Percentiles rank a stretch among this genome's conserved stretches.
phyloP scores from a whole-genome alignment of 257 asterid species.

The Plantago ovata region DNA sequence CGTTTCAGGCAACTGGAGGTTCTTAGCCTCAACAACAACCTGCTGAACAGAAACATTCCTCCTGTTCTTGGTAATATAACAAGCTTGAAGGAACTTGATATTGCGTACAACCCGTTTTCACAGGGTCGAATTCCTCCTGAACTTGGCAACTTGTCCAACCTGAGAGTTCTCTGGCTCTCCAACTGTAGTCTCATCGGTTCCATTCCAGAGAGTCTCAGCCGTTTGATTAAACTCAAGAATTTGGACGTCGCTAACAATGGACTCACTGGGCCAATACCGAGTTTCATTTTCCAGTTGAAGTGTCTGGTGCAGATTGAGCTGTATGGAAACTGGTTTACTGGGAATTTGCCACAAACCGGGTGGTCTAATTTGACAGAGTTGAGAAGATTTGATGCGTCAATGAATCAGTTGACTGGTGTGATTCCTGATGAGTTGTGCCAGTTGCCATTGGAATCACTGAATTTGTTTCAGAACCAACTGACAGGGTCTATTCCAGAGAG shows the following conservation, averaged over 20 bases:
- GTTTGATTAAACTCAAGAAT: slow-evolving; percentile 49
- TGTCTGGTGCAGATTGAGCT: slow-evolving; percentile 68
- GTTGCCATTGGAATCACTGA: slow-evolving; percentile 72
- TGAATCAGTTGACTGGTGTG: slow-evolving; percentile 52
- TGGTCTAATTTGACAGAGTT: slow-evolving; percentile 72
- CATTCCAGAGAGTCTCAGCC: slow-evolving; percentile 47
- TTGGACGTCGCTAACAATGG: slow-evolving; percentile 49
- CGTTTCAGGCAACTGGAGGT: slow-evolving; percentile 48
- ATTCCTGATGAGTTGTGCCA: slow-evolving; percentile 67
- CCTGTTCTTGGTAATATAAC: slow-evolving; percentile 57
- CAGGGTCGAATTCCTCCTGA: slow-evolving; percentile 48
- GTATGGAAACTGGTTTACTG: slow-evolving; percentile 51
- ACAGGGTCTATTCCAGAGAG: slow-evolving; percentile 64
- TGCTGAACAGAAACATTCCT: slow-evolving; percentile 51
- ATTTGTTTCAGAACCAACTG: slow-evolving; percentile 47
- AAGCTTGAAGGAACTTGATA: slow-evolving; percentile 37
- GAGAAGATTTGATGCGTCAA: slow-evolving; percentile 64
- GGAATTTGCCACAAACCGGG: slow-evolving; percentile 54
- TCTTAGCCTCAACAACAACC: slow-evolving; percentile 46
- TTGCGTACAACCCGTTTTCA: slow-evolving; percentile 60
- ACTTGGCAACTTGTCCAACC: slow-evolving; percentile 59
- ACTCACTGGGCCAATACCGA: slow-evolving; percentile 56
- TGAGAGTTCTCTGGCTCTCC: slow-evolving; percentile 52
- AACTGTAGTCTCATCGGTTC: slow-evolving; percentile 51
- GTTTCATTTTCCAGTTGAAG: slow-evolving; percentile 36